Base-by-base conservation (phyloP, 768 basidiomycete genomes). In the Lenzites betulinus region DNA sequence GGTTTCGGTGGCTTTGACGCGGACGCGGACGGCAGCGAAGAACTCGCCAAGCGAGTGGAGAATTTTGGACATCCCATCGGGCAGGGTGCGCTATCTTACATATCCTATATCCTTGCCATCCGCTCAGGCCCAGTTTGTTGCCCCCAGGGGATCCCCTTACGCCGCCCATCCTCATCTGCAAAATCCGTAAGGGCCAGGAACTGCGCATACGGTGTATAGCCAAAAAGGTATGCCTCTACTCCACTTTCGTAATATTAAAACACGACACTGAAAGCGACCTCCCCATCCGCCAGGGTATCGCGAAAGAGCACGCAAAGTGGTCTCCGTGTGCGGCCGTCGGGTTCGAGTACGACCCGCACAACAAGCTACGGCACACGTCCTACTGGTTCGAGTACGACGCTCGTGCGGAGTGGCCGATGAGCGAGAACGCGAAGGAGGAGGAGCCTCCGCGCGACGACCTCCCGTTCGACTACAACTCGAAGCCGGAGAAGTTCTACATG, bases 231-330 rank as follows among this genome's bases (percentile, higher is more conserved):
- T n/a, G 78, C 64, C 11, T 42, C 64, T 38, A 8, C 42, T 18
- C 26, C 25, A 11, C 30, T 33, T 11, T 11, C 15, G n/a, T 20
- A 35, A 18, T 22, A 7, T 23, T 7, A 23, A 7, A 13, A 36
- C 26, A 22, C 30, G 30, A 11, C 30, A 4, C 6, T 33, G 30
- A 28, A 52, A 30, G 36, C 47, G 38, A 23, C 58, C 23, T n/a
- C n/a, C 59, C 47, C 54, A 35, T 22, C 23, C 33, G 12, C 25
- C 68, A 98, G 96, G 96, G 96, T 42, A 89, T 97, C 60, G 94
- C 96, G 3, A 98, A 98, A 79, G 94, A 97, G 72, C 97, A 99
- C 71, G 95, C 97, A 13, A 99, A 99, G 76, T 99, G 96, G 93
- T 96, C 94, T 0, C 96, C 97, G 13, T 92, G 95, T 61, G 91